phyloP scores from a whole-genome alignment of 2,329 filamentous ascomycete genomes.

The Pseudogymnoascus sp. region DNA sequence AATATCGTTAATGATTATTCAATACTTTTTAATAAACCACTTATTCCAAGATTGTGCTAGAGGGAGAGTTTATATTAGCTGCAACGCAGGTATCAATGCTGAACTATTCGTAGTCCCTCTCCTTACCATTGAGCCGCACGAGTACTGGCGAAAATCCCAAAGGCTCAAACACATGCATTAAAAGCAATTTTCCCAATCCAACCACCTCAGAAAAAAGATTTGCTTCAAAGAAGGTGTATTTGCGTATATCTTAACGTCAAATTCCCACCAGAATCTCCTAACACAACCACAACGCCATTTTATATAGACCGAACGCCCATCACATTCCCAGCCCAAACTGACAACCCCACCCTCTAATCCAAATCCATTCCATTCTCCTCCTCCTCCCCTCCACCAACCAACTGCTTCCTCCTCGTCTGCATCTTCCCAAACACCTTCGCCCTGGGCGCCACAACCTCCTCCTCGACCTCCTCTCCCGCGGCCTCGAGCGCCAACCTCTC shows the following conservation, averaged over 20 bases:
- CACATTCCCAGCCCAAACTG: not conserved
- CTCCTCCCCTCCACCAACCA: slow-evolving; percentile 35
- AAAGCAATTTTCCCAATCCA: not conserved
- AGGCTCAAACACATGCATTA: not conserved
- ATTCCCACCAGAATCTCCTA: not conserved
- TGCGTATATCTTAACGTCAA: not conserved
- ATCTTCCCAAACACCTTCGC: slow-evolving; percentile 33
- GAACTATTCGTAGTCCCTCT: not conserved
- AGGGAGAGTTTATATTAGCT: not conserved
- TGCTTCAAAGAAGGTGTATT: not conserved
- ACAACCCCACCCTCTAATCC: slow-evolving; percentile 24
- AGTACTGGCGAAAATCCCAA: not conserved
- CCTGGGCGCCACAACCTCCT: slow-evolving; percentile 36
- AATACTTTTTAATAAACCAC: not conserved
- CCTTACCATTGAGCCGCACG: no score
- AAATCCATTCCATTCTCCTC: slow-evolving; percentile 39
- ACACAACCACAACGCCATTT: slow-evolving; percentile 5
- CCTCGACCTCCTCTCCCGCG: slow-evolving; percentile 41
- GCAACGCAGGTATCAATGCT: not conserved
- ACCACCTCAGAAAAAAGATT: not conserved
- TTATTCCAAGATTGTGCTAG: not conserved
- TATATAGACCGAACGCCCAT: not conserved
- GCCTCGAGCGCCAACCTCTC: slow-evolving; percentile 51
- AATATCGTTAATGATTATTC: not conserved
- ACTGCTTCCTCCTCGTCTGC: slow-evolving; percentile 33